These are phyloP conservation scores for Pleurostoma richardsiae DNA, from an alignment of 2,329 filamentous ascomycete genomes.

Conservation along the genomic window DNA sequence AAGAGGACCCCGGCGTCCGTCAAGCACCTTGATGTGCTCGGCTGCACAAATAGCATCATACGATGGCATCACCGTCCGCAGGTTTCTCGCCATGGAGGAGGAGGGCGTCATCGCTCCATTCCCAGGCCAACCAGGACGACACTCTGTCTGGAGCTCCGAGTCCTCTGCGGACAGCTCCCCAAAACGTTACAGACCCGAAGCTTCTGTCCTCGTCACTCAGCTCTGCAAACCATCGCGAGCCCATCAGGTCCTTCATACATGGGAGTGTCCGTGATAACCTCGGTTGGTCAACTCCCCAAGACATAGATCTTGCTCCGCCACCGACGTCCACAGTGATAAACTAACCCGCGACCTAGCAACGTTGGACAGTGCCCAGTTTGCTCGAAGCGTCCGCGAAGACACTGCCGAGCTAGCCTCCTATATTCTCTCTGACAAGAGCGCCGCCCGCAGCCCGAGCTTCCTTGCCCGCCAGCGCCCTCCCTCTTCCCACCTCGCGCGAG, in stretches of 20 bases:
- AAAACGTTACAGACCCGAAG: slow-evolving; percentile 20
- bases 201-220: slow-evolving; percentile 34
- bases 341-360: slow-evolving; percentile 31
- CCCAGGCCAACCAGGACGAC: slow-evolving; percentile 23
- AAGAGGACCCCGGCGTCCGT: too few relatives aligned
- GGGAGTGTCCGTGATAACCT: slow-evolving; percentile 55
- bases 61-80: slow-evolving; percentile 41
- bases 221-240: slow-evolving; percentile 49
- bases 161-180: slow-evolving; percentile 10
- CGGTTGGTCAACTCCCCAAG: slow-evolving; percentile 33
- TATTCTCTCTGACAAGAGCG: slow-evolving; percentile 62
- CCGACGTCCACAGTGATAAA: neutral
- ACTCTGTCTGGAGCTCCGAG: slow-evolving; percentile 15
- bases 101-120: slow-evolving; percentile 27
- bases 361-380: slow-evolving; percentile 67
- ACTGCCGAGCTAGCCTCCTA: slow-evolving; percentile 84
- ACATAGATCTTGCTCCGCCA: neutral
- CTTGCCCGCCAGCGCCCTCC: slow-evolving; percentile 31
- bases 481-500: slow-evolving; percentile 20
- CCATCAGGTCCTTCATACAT: slow-evolving; percentile 68
- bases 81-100: slow-evolving; percentile 45
- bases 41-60: neutral
- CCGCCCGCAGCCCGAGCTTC: slow-evolving; percentile 38
- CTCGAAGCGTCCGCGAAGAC: slow-evolving; percentile 75
- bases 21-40: neutral